These are phyloP conservation scores for Vigna hirtella DNA, from an alignment of 306 rosid species.

Conservation along the genomic window DNA sequence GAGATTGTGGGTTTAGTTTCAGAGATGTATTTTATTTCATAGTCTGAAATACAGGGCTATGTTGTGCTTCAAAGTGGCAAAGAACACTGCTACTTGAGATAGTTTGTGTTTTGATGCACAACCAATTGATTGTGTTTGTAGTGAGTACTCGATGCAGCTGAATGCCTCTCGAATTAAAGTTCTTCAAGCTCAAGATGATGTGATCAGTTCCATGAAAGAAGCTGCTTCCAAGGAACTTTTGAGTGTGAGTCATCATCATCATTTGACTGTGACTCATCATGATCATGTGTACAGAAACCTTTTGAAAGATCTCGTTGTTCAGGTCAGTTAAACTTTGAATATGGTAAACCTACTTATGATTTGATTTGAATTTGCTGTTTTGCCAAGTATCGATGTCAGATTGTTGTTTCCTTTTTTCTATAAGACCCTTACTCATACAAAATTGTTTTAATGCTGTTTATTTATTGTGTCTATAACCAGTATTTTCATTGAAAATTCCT, in stretches of 20 bases:
- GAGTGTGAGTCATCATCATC: slow-evolving; percentile 65
- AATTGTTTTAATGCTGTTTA: background rate
- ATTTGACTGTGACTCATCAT: slow-evolving; percentile 62
- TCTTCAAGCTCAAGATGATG: slow-evolving; percentile 98
- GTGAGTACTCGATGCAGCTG: slow-evolving; percentile 98
- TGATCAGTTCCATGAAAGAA: slow-evolving; percentile 87
- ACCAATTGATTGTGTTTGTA: slow-evolving; percentile 49
- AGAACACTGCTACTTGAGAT: background rate
- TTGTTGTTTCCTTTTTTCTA: background rate
- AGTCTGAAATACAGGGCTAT: background rate
- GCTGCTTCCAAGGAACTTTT: slow-evolving; percentile 82
- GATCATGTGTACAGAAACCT: slow-evolving; percentile 66
- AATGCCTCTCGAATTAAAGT: slow-evolving; percentile 90
- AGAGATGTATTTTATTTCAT: background rate
- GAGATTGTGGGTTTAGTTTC: background rate
- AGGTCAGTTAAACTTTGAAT: slow-evolving; percentile 57
- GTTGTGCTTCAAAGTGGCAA: background rate
- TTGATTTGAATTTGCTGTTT: background rate
- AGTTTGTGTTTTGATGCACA: background rate
- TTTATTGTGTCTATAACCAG: background rate
- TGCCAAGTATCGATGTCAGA: background rate
- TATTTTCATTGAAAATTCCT: no score
- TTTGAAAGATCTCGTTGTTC: slow-evolving; percentile 82
- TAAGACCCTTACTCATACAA: background rate
- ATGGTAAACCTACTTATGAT: background rate